Base-by-base conservation (phyloP, 2,329 filamentous ascomycete species). In the Emericellopsis atlantica region DNA sequence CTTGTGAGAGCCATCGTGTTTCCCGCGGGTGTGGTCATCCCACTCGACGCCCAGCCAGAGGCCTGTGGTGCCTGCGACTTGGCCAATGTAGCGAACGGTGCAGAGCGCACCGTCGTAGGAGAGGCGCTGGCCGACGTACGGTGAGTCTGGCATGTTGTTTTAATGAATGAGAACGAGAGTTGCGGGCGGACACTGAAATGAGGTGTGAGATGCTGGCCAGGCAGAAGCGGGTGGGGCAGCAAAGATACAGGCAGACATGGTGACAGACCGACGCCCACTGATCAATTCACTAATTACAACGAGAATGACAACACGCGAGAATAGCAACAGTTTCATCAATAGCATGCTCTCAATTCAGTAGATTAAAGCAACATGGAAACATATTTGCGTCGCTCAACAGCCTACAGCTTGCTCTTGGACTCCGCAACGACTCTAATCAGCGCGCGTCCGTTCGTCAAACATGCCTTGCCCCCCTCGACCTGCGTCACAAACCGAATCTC, bases 21-120 rank as follows among this genome's bases (percentile, higher is more conserved):
- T 96, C 45, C 92, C 92, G 52, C 89, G 74, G 32, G 69, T 72
- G 43, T 79, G 67, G 58, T 95, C 85, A 61, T 96, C 90, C 92
- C 92, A 98, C 71, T 98, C 92, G 37, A 96, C 86, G 37, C 92
- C 92, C 29, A 96, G 72, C 89, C 90, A 96, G 46, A 73, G 68
- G 38, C 87, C 85, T 35, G 74, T 70, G 8, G 87, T 89, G 49
- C 83, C 84, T 39, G 76, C 70, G 7, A 96, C 82, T 29, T 72
- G 60, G 36, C 92, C 92, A 45, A 84, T 64, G 55, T 89, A 96
- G 45, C 87, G 80, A 43, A 96, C 73, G 1, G 90, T 96, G 61
- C 89, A 95, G 34, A 84, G 63, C 16, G 78, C 76, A 26, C 77
- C 78, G 48, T 83, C 79, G 52, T 84, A 93, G 4, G 86, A 94